Base-by-base conservation (phyloP, 306 rosid genomes). In the Spatholobus suberectus region DNA sequence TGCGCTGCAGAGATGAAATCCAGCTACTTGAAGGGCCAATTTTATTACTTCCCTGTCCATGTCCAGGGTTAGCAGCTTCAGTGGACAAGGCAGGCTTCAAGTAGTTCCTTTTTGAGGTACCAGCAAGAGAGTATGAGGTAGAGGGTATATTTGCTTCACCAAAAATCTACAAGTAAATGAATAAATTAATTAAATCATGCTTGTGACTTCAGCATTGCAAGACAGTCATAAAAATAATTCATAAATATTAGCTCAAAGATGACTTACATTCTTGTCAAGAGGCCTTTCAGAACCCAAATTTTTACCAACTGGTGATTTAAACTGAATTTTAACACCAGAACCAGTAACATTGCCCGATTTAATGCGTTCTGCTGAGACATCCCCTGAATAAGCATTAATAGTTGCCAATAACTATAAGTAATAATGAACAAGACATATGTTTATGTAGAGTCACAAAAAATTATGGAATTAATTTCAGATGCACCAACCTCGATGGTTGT, bases 21-120 rank as follows among this genome's bases (percentile, higher is more conserved):
- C 97, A 94, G 88, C 97, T 94, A 81, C 94, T 90, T 29, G 97
- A 94, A 79, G 93, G 93, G 69, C 96, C 97, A 80, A 90, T 63
- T 90, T 83, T 91, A 71, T 78, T 91, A 76, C 81, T 87, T 58
- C 90, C 90, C 43, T 83, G 89, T 63, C 91, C 93, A 37, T 81
- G 91, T 77, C 86, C 81, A 55, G 79, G 83, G 69, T 94, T 90
- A 13, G 86, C 72, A 68, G 88, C 79, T 87, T 93, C 98, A 57
- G 88, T 13, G 49, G 97, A 80, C 77, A 78, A 44, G 76, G 58
- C 44, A 76, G 89, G 91, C 83, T 93, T 93, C 59, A 90, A 65
- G 74, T 84, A 49, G 44, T 85, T 90, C 82, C 93, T 83, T 84
- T 87, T 91, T 81, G 94, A 89, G 90, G 88, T 40, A 70, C 87